phyloP scores from a whole-genome alignment of 2,329 filamentous ascomycete genomes.

The Rutstroemia sydowiana region DNA sequence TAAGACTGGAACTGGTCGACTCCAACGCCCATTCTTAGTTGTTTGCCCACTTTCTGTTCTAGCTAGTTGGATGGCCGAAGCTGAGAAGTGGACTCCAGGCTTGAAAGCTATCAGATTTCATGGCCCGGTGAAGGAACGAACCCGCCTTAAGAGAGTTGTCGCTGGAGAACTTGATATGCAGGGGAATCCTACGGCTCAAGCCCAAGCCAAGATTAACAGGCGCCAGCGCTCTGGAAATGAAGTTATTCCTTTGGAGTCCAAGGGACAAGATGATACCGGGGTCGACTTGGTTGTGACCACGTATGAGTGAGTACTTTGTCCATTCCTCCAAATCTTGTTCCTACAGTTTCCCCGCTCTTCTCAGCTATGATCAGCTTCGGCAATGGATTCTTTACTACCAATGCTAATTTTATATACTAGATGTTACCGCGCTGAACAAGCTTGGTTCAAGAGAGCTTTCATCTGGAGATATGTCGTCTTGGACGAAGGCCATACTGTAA shows the following conservation, averaged over 20 bases:
- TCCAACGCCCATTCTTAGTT: slow-evolving; percentile 37
- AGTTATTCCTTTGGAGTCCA: slow-evolving; percentile 22
- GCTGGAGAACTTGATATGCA: slow-evolving; percentile 38
- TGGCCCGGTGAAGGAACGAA: slow-evolving; percentile 36
- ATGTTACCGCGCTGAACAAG: slow-evolving; percentile 35
- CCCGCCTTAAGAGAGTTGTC: slow-evolving; percentile 39
- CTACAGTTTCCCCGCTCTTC: background rate
- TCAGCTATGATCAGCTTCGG: background rate
- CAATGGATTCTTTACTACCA: background rate
- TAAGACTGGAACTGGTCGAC: slow-evolving; percentile 30
- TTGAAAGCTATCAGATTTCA: slow-evolving; percentile 42
- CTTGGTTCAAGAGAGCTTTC: slow-evolving; percentile 43
- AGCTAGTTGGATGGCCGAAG: slow-evolving; percentile 41
- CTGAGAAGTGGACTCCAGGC: slow-evolving; percentile 39
- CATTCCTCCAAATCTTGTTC: background rate
- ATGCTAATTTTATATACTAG: background rate
- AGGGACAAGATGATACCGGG: slow-evolving; percentile 26
- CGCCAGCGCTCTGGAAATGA: slow-evolving; percentile 14
- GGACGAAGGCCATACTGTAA: slow-evolving; percentile 45
- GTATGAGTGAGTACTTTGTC: slow-evolving; percentile 34
- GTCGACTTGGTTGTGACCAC: slow-evolving; percentile 42
- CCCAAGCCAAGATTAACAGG: slow-evolving; percentile 22
- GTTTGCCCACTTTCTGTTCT: slow-evolving; percentile 45
- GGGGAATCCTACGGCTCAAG: slow-evolving; percentile 32
- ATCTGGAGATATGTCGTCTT: slow-evolving; percentile 46